A percentile compares a stretch with the other conserved stretches of the same genome.
These are phyloP conservation scores for Penicillium dipodomyicola DNA, from an alignment of 495 filamentous ascomycete species.

Conservation along the genomic window DNA sequence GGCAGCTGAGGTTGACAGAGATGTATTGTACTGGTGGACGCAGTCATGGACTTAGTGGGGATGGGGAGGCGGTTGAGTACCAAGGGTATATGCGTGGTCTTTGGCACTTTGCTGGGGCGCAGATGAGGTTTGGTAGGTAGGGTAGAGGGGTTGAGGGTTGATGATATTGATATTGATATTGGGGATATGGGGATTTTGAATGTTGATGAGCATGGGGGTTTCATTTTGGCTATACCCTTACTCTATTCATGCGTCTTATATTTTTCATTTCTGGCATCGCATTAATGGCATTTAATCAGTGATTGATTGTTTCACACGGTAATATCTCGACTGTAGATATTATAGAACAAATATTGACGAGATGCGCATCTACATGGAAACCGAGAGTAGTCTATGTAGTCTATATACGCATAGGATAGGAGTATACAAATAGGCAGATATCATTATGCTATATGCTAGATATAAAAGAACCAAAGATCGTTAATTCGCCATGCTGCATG, in stretches of 20 bases:
- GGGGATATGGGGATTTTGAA: not conserved
- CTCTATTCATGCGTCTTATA: not conserved
- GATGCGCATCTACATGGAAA: no score
- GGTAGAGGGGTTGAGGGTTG: not conserved
- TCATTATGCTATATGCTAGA: slow-evolving; percentile 17
- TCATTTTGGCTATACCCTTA: slow-evolving; percentile 2
- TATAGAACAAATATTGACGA: no score
- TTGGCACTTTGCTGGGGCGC: slow-evolving; percentile 78
- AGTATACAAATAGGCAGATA: slow-evolving; percentile 11
- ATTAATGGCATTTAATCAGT: not conserved
- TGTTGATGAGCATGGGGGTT: not conserved
- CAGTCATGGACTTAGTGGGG: slow-evolving; percentile 35
- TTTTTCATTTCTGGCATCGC: not conserved
- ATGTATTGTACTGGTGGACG: slow-evolving; percentile 66
- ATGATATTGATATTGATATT: not conserved
- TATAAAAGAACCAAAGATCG: not conserved
- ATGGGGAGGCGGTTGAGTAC: slow-evolving; percentile 71
- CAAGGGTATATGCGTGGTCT: slow-evolving; percentile 85
- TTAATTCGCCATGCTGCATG: slow-evolving; percentile 1
- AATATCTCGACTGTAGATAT: no score
- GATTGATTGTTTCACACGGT: no score
- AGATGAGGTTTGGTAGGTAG: slow-evolving; percentile 84
- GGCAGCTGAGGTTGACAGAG: slow-evolving; percentile 92
- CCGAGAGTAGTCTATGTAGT: no score
- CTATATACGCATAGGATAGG: no score